Base-by-base conservation (phyloP, 2,329 filamentous ascomycete genomes). In the Aspergillus novoparasiticus region DNA sequence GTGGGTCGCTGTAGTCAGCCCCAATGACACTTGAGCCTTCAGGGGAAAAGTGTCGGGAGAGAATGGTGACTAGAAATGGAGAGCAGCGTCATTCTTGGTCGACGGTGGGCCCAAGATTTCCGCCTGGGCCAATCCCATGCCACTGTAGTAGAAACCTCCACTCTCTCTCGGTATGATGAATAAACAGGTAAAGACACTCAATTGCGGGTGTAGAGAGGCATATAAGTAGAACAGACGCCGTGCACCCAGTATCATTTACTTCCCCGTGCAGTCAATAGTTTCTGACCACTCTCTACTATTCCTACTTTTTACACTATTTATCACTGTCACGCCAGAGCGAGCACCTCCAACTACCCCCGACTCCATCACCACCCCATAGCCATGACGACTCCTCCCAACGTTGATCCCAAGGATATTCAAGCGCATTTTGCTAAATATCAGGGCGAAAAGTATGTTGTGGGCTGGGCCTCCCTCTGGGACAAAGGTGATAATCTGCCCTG, bases 391-490 rank as follows among this genome's bases (percentile, higher is more conserved):
- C 56, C 66, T 59, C 63, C 60, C 63, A 63, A 61, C 19, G 57
- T 71, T 62, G 32, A 32, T 32, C 30, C 30, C 30, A 32, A 32
- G 32, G 54, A 73, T 60, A 21, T 83, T 14, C 74, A 72, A 59
- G 67, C 74, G n/a, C 77, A 82, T 66, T 84, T 86, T 71, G 67
- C 75, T 46, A 73, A 79, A 46, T 78, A 79, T 62, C 69, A 75
- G 26, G 74, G 76, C 6, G 70, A 76, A 23, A 70, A 75, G 12
- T 82, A 86, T 60, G 72, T 77, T 32, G 72, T 79, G 1, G 80
- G 80, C 60, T 87, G 86, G 86, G 82, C 83, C 58, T 75, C 79
- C 3, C 78, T 88, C 19, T 89, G 86, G 86, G 75, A 81, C 34
- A 76, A 81, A 58, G 79, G 78, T 28, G 76, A 81, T 41, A 82